These are phyloP conservation scores for Aspergillus caelatus DNA, from an alignment of 2,329 filamentous ascomycete genomes.

Conservation along the genomic window DNA sequence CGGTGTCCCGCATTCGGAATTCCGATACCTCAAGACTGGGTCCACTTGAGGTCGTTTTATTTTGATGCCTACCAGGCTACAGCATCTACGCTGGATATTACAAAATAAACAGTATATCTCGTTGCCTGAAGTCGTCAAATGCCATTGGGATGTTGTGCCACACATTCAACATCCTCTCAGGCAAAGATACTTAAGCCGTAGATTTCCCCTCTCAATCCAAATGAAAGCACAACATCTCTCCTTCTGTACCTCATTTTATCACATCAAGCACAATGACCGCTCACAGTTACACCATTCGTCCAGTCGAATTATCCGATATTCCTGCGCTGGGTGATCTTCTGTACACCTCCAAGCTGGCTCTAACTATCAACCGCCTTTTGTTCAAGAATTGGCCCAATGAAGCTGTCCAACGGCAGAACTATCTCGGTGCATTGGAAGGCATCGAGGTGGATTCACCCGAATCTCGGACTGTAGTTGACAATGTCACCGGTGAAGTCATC, in stretches of 20 bases:
- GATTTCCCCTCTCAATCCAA: neutral
- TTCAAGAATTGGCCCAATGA: slow-evolving; percentile 21
- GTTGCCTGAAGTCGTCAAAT: neutral
- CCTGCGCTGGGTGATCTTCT: slow-evolving; percentile 7
- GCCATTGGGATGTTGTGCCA: neutral
- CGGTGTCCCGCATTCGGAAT: too few relatives aligned
- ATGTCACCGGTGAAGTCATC: slow-evolving; percentile 1
- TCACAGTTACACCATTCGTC: neutral
- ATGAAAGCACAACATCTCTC: neutral
- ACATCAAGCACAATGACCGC: neutral
- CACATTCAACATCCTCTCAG: neutral
- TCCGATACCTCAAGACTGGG: too few relatives aligned
- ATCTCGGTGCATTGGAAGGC: slow-evolving; percentile 8
- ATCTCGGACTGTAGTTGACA: slow-evolving; percentile 4
- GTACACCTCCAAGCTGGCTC: slow-evolving; percentile 12
- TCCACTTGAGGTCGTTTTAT: neutral
- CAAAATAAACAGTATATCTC: neutral
- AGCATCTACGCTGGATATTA: neutral
- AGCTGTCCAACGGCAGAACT: slow-evolving; percentile 10
- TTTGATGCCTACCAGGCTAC: neutral
- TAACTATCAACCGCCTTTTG: slow-evolving; percentile 11
- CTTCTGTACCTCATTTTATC: neutral
- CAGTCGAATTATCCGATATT: neutral
- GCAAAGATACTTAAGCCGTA: neutral
- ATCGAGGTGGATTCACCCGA: neutral